Conservation (phyloP, 768 basidiomycete genomes). For the Mycena belliarum region DNA sequence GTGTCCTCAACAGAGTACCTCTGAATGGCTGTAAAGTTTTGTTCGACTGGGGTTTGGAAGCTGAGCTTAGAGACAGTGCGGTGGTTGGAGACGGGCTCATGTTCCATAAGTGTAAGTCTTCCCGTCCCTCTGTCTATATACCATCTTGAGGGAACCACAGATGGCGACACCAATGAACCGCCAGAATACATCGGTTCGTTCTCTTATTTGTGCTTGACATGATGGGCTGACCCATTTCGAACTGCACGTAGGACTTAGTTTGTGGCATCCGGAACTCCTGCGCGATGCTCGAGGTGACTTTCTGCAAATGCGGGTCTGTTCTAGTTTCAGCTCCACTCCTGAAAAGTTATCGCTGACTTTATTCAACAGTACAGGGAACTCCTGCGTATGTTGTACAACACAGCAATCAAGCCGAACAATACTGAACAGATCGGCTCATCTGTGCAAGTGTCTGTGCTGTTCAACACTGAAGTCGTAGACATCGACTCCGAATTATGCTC, state of each 20-base stretch:
- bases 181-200: not conserved
- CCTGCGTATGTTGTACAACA: slow-evolving; percentile 6
- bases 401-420: not conserved
- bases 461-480: not conserved
- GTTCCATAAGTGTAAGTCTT: slow-evolving; percentile 7
- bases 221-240: not conserved
- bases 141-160: no score
- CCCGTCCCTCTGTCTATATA: not conserved
- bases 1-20: slow-evolving; percentile 14
- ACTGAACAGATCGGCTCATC: not conserved
- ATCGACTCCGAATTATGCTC: not conserved
- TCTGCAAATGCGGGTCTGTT: not conserved
- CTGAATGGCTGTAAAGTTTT: slow-evolving; percentile 17
- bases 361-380: slow-evolving; percentile 8
- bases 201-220: not conserved
- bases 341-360: not conserved
- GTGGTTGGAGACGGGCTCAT: not conserved
- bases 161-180: no score
- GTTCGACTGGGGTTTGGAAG: slow-evolving; percentile 13
- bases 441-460: not conserved
- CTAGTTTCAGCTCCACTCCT: not conserved
- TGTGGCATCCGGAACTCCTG: slow-evolving; percentile 10
- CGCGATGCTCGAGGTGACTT: slow-evolving; percentile 13
- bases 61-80: not conserved
- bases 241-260: not conserved